These are phyloP conservation scores for Lactarius akahatsu DNA, from an alignment of 768 basidiomycete genomes.

Conservation along the genomic window DNA sequence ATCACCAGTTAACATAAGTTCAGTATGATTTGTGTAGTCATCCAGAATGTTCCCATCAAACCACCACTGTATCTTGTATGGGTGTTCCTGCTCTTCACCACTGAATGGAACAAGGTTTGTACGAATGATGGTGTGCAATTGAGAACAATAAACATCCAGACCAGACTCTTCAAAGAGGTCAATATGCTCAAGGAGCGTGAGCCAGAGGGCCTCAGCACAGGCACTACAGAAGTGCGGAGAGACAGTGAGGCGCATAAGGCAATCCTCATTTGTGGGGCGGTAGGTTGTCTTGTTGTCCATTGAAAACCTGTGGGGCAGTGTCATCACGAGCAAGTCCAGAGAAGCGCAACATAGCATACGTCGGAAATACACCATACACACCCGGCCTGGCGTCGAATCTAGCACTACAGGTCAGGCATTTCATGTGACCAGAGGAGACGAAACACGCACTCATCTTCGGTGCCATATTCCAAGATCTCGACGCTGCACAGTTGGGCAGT, in stretches of 20 bases:
- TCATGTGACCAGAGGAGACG: constrained; percentile 30
- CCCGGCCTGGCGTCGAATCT: constrained; percentile 62
- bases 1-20: neutral
- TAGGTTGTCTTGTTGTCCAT: constrained; percentile 63
- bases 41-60: neutral
- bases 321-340: neutral
- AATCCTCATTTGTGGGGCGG: constrained; percentile 81
- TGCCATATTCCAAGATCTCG: constrained; percentile 72
- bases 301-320: constrained; percentile 49
- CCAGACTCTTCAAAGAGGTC: constrained; percentile 54
- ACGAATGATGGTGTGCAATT: neutral
- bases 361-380: constrained; percentile 69
- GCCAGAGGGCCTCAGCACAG: constrained; percentile 75
- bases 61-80: neutral
- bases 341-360: constrained; percentile 44
- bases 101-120: neutral
- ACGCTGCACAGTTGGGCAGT: constrained; percentile 72
- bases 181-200: constrained; percentile 56
- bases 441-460: constrained; percentile 50
- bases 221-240: constrained; percentile 72
- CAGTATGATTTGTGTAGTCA: neutral
- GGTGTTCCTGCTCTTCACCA: neutral
- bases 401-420: constrained; percentile 5
- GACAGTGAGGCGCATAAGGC: constrained; percentile 75
- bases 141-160: neutral